Evolutionary conservation across 495 filamentous ascomycete genomes (phyloP), one percentile per base, ranked within the genome.

Genomic region (Xylaria venustula): DNA sequence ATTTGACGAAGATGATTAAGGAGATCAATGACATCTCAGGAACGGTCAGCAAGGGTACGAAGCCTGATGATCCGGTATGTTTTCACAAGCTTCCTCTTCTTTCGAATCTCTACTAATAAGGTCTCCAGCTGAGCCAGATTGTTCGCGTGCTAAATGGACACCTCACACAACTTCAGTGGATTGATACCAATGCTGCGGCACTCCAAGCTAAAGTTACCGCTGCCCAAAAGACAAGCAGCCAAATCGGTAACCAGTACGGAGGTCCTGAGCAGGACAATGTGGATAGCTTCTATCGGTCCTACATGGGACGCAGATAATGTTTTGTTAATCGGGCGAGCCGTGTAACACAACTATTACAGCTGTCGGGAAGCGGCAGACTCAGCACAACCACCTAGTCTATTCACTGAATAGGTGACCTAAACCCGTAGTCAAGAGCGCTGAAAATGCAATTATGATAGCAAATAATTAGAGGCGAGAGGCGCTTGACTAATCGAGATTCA

Each of bases 141-240:
- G 92, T 98, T 48, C 87, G 87, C 52, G 91, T 98, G 42, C 86
- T 98, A 56, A 98, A 98, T 71, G 84, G 89, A 44, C 94, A 98
- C 72, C 84, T 98, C 40, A 82, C 85, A 15, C 89, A 93, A 68
- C 81, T 98, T 48, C 92, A 97, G 75, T 86, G 88, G 77, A 96
- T 98, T 70, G 93, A 98, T 71, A 83, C 86, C 54, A 90, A 90
- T 55, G 89, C 93, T 15, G 80, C 83, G n/a, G 85, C 87, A 12
- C 81, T 97, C 20, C 88, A 92, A 69, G 77, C 82, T 41, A 93
- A 93, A 80, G 88, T 97, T 46, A 70, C 72, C 14, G 86, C 86
- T 19, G 89, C 92, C 48, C 90, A 95, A 72, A 91, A 90, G 70
- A 81, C 87, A 23, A 82, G 84, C 56, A 85, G 87, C 66, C 82